A percentile compares a stretch with the other conserved stretches of the same genome.
phyloP scores from a whole-genome alignment of 129 eudicot genomes.

The Saussurea involucrata region DNA sequence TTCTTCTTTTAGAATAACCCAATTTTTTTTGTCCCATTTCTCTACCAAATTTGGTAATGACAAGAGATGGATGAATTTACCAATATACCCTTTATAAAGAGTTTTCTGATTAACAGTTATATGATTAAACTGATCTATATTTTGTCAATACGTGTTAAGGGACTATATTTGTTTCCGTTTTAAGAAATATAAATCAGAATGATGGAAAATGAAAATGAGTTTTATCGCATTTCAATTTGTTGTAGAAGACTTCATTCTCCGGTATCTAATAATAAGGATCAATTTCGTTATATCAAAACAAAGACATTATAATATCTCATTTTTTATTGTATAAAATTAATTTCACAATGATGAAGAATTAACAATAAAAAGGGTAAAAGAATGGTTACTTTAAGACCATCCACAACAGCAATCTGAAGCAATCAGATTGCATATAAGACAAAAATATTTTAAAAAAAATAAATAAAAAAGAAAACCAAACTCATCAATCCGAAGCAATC shows the following conservation, averaged over 20 bases:
- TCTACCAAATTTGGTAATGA: slow-evolving; percentile 5
- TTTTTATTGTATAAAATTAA: neutral
- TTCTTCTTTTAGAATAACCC: neutral
- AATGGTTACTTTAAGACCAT: neutral
- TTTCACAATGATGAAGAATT: neutral
- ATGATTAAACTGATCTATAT: no score
- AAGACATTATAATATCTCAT: neutral
- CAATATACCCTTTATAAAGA: neutral
- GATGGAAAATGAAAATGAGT: neutral
- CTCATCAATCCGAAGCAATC: no score
- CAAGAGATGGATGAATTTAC: neutral
- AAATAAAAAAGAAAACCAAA: no score
- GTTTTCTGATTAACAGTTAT: neutral
- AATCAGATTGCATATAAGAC: no score
- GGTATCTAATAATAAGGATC: no score
- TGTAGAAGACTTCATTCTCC: neutral
- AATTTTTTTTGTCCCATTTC: slow-evolving; percentile 4
- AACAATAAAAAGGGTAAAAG: neutral
- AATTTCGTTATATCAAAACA: no score
- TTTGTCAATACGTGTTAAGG: no score
- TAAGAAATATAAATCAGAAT: neutral
- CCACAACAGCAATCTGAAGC: no score
- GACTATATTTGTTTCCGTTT: no score
- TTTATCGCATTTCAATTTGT: no score
- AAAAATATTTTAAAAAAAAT: no score